Conservation (phyloP, 1,139 yeast species). For the Zygoascus meyerae region DNA sequence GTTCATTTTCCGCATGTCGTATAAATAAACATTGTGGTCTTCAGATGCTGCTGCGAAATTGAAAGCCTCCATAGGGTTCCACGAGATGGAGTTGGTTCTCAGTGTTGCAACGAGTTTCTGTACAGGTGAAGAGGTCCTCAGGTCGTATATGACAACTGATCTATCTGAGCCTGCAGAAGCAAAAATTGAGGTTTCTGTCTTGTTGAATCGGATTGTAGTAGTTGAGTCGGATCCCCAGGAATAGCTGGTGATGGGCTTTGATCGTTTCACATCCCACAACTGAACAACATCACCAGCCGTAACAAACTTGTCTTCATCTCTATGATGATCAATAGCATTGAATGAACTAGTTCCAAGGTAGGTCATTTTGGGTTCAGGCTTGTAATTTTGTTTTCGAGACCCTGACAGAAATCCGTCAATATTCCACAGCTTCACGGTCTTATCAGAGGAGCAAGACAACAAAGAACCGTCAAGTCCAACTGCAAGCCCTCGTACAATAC, state of each 20-base stretch:
- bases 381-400: conserved; percentile 1
- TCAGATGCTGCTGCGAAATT: conserved; percentile 89
- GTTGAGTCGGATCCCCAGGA: conserved; percentile 97
- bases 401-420: conserved; percentile 26
- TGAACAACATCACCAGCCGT: conserved; percentile 90
- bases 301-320: conserved; percentile 65
- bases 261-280: conserved; percentile 81
- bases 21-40: conserved; percentile 89
- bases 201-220: conserved; percentile 75
- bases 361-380: conserved; percentile 48
- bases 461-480: conserved; percentile 66
- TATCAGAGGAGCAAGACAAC: conserved; percentile 87
- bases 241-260: conserved; percentile 67
- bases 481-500: conserved; percentile 80
- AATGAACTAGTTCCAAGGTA: conserved; percentile 81
- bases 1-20: conserved; percentile 91
- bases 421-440: conserved; percentile 81
- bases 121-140: conserved; percentile 87
- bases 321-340: conserved; percentile 81
- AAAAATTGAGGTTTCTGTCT: conserved; percentile 80
- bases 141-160: conserved; percentile 82
- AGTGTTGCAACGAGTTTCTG: conserved; percentile 81
- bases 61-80: conserved; percentile 99
- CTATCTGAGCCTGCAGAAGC: conserved; percentile 94
- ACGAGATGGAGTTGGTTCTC: conserved; percentile 79